A percentile compares a stretch with the other conserved stretches of the same genome.
Evolutionary conservation across 768 basidiomycete species (phyloP).

Genomic region (Collybia mongolica): DNA sequence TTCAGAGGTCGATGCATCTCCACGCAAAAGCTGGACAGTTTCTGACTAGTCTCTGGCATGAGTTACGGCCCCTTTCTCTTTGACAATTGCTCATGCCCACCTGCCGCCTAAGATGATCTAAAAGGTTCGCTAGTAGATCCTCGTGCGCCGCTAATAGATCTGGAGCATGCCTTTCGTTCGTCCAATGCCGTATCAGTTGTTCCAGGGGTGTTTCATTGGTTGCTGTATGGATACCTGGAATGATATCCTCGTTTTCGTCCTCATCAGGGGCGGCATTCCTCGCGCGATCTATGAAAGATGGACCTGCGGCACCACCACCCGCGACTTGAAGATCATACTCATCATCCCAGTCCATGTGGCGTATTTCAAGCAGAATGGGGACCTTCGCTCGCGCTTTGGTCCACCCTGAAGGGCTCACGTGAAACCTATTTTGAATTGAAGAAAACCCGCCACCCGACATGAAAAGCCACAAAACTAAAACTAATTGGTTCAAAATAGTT

Average conservation of each 20-base stretch:
- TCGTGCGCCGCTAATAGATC: constrained; percentile 78
- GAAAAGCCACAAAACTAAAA: too few relatives aligned
- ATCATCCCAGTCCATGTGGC: constrained; percentile 37
- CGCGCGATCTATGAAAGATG: constrained; percentile 30
- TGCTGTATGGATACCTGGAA: constrained; percentile 12
- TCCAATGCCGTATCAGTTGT: constrained; percentile 77
- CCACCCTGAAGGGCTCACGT: constrained; percentile 2
- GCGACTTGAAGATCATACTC: constrained; percentile 28
- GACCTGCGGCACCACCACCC: constrained; percentile 12
- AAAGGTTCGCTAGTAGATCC: constrained; percentile 56
- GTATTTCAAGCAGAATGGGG: background rate
- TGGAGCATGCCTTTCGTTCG: constrained; percentile 81
- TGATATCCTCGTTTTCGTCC: constrained; percentile 35
- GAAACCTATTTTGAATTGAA: background rate
- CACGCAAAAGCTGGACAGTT: constrained; percentile 70
- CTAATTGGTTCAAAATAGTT: too few relatives aligned
- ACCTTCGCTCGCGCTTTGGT: background rate
- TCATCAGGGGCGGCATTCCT: constrained; percentile 35
- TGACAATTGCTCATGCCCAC: constrained; percentile 39
- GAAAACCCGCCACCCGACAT: too few relatives aligned
- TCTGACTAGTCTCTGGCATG: constrained; percentile 54
- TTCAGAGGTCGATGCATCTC: constrained; percentile 82
- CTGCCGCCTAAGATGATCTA: constrained; percentile 83
- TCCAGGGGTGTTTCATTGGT: constrained; percentile 59
- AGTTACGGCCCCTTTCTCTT: background rate